A percentile compares a stretch with the other conserved stretches of the same genome.
These are phyloP conservation scores for Polytrichum formosum DNA, from an alignment of 225 moss, liverwort and hornwort genomes.

Conservation along the genomic window DNA sequence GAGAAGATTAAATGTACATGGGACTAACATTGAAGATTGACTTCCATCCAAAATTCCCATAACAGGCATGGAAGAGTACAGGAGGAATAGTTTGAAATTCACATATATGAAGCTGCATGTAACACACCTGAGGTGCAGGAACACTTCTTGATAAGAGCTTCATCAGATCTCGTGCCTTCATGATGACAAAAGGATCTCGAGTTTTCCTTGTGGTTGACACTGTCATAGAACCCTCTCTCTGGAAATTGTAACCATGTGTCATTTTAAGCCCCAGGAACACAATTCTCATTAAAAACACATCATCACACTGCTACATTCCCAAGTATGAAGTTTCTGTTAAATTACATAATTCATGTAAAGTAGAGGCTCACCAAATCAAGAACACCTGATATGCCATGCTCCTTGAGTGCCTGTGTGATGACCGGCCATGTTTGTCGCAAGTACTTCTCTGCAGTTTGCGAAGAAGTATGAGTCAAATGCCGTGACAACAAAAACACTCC, in stretches of 20 bases:
- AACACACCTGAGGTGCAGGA: conserved; percentile 74
- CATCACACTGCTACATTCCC: neutral
- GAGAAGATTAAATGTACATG: no score
- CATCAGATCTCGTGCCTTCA: conserved; percentile 93
- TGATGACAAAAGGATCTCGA: conserved; percentile 84
- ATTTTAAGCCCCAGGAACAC: no score
- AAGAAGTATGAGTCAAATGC: no score
- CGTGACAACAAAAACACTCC: no score
- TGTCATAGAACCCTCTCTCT: conserved; percentile 97
- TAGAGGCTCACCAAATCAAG: conserved; percentile 68
- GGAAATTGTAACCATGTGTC: neutral
- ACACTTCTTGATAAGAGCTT: conserved; percentile 97
- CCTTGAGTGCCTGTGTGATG: conserved; percentile 79
- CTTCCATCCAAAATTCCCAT: neutral
- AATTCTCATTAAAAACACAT: no score
- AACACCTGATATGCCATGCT: conserved; percentile 70
- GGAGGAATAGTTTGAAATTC: neutral
- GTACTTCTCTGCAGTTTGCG: conserved; percentile 68
- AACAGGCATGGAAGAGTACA: neutral
- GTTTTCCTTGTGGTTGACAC: conserved; percentile 94
- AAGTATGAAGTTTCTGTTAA: neutral
- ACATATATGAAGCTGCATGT: neutral
- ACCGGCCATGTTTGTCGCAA: conserved; percentile 83
- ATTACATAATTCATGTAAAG: neutral
- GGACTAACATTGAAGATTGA: neutral